Conservation (phyloP, 176 grass and related monocot genomes). For the Cocos nucifera region DNA sequence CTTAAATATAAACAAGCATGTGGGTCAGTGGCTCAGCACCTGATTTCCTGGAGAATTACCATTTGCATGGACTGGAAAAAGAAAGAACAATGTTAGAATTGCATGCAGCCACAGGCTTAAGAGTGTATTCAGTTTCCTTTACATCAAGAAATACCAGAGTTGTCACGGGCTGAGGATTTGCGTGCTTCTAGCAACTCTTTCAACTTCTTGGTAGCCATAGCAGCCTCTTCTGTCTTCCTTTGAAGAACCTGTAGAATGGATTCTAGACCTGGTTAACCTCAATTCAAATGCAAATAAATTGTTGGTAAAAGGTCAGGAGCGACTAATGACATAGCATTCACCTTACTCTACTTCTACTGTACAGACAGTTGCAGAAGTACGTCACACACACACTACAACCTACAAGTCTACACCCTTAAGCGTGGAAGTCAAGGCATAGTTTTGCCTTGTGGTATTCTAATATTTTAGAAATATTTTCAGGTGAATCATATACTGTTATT, state of each 20-base stretch:
- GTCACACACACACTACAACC: too few species aligned
- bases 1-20: too few species aligned
- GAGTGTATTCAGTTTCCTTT: not conserved
- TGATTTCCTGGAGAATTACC: constrained; percentile 63
- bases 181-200: constrained; percentile 98
- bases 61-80: constrained; percentile 40
- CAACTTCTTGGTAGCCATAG: constrained; percentile 93
- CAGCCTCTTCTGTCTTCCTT: constrained; percentile 96
- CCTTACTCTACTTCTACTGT: too few species aligned
- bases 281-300: not conserved
- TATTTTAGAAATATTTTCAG: too few species aligned
- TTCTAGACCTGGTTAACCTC: not conserved
- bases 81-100: constrained; percentile 14
- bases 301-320: too few species aligned
- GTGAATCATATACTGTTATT: too few species aligned
- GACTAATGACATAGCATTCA: too few species aligned
- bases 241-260: constrained; percentile 65
- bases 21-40: constrained; percentile 34
- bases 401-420: too few species aligned
- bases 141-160: constrained; percentile 36
- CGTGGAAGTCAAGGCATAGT: too few species aligned
- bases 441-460: too few species aligned
- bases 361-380: too few species aligned
- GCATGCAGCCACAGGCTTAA: not conserved
- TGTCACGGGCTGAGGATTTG: constrained; percentile 72